Conservation (phyloP, 352 stramenopile species). For the Globisporangium alternatum region DNA sequence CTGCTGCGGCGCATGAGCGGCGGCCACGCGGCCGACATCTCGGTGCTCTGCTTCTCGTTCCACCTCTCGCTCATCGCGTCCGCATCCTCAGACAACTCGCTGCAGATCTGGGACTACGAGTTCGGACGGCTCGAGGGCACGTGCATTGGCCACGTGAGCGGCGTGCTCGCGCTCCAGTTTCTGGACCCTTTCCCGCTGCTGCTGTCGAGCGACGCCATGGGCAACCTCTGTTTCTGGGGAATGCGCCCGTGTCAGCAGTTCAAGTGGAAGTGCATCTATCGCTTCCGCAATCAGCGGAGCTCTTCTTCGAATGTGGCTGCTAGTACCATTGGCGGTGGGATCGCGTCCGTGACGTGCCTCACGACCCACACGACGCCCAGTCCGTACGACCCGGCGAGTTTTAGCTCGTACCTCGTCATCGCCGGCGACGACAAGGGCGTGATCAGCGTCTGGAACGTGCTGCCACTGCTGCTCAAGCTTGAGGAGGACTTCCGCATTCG, state of each 20-base stretch:
- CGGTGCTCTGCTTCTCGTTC: slow-evolving; percentile 68
- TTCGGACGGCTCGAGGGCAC: slow-evolving; percentile 77
- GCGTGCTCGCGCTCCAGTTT: slow-evolving; percentile 64
- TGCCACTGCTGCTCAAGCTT: slow-evolving; percentile 52
- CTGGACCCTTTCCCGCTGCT: slow-evolving; percentile 73
- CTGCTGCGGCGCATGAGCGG: slow-evolving; percentile 70
- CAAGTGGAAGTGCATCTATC: slow-evolving; percentile 75
- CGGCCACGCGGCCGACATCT: slow-evolving; percentile 78
- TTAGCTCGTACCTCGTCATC: slow-evolving; percentile 52
- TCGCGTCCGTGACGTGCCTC: slow-evolving; percentile 48
- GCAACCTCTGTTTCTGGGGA: slow-evolving; percentile 77
- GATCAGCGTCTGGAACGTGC: slow-evolving; percentile 70
- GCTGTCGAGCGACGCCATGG: slow-evolving; percentile 60
- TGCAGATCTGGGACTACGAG: slow-evolving; percentile 88
- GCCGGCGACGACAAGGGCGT: slow-evolving; percentile 78
- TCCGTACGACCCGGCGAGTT: slow-evolving; percentile 21
- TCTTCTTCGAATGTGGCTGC: not conserved
- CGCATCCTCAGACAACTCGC: slow-evolving; percentile 58
- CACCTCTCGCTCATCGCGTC: slow-evolving; percentile 77
- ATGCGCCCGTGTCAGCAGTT: slow-evolving; percentile 53
- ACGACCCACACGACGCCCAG: slow-evolving; percentile 27
- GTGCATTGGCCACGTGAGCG: slow-evolving; percentile 71
- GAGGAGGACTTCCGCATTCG: slow-evolving; percentile 46
- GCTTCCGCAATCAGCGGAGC: slow-evolving; percentile 59
- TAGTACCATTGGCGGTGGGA: slow-evolving; percentile 18